These are phyloP conservation scores for Dictyostelium brefeldianum DNA, from an alignment of 78 protist genomes.

Conservation along the genomic window DNA sequence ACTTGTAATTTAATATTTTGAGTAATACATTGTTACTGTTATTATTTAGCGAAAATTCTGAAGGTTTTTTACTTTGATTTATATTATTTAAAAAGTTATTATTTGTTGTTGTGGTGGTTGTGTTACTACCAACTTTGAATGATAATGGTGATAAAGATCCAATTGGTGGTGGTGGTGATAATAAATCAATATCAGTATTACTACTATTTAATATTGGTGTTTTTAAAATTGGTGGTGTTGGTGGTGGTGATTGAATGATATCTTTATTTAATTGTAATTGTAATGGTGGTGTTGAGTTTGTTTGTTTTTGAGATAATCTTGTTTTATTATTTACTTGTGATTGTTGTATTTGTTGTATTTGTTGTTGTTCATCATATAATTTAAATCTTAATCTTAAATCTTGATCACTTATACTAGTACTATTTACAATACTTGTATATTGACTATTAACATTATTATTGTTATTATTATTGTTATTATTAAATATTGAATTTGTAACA, in stretches of 20 bases:
- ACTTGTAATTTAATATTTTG: slow-evolving; percentile 39
- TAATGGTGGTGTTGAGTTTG: not conserved
- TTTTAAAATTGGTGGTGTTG: slow-evolving; percentile 2
- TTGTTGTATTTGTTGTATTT: not conserved
- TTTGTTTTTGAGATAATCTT: slow-evolving; percentile 7
- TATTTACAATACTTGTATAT: not conserved
- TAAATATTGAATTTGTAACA: not conserved
- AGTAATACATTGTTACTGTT: slow-evolving; percentile 32
- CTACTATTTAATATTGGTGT: not conserved
- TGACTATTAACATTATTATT: not conserved
- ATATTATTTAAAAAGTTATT: not conserved
- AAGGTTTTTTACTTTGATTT: not conserved
- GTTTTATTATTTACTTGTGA: not conserved
- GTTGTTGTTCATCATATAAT: slow-evolving; percentile 6
- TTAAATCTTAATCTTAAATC: not conserved
- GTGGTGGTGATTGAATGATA: slow-evolving; percentile 13
- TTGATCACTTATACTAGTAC: not conserved
- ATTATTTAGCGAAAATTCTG: not conserved
- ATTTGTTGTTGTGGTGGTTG: not conserved
- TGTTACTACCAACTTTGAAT: not conserved
- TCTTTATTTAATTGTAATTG: not conserved
- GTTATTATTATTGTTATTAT: too few relatives aligned
- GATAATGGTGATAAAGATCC: not conserved
- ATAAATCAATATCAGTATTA: not conserved
- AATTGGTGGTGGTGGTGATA: slow-evolving; percentile 10